Base-by-base conservation (phyloP, 192 early-diverging fungal genomes). In the Entomortierella parvispora region DNA sequence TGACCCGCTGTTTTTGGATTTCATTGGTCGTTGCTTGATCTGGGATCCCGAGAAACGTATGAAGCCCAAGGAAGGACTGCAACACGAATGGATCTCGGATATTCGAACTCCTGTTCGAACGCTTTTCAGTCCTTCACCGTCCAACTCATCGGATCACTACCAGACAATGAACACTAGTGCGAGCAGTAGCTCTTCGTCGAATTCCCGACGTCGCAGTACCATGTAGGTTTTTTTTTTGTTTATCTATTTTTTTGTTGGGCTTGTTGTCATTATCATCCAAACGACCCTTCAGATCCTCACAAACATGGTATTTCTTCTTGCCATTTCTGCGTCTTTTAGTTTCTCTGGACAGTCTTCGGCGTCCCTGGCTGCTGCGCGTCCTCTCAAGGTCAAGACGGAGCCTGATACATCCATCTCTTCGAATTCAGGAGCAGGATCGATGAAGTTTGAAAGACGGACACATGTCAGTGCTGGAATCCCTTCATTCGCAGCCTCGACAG, bases 41-140 rank as follows among this genome's bases (percentile, higher is more conserved):
- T 99, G 97, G 97, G 93, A 96, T 69, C 95, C 97, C 9, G 87
- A 91, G 54, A 87, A 86, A 55, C 86, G 97, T 22, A 89, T 99
- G 86, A 93, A 86, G 26, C 95, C 97, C 29, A 82, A 84, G 12
- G 93, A 97, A 49, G 96, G 93, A 29, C 66, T 96, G 28, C 83
- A 88, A 25, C 97, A 99, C 62, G 90, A 90, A 34, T 96, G 92
- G 88, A 93, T 95, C 37, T 85, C 82, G 17, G 91, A 90, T 23
- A 84, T 88, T 44, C 64, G 74, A 5, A 49, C 74, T 58, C 71
- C 82, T 0, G 69, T 70, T 29, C 81, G 80, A 26, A 68, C 81
- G 1, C 77, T 62, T 29, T 77, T 77, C 61, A 77, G 65, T 26
- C 51, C 65, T 3, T 18, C 65, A 25, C 20, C 66, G 12, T 40